phyloP scores from a whole-genome alignment of 2,329 filamentous ascomycete species.

The Ascochyta pisi region DNA sequence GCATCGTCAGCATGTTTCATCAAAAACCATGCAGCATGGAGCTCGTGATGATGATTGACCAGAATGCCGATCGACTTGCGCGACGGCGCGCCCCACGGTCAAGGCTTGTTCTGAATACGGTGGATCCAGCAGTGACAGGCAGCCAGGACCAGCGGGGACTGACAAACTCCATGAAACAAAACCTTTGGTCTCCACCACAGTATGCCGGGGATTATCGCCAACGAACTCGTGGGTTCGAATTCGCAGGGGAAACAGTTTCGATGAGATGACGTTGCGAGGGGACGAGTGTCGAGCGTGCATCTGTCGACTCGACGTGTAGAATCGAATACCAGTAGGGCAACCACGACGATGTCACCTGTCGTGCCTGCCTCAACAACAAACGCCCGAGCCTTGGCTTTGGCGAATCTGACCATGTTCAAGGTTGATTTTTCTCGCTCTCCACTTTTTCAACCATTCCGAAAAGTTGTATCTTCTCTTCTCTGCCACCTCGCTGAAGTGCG shows the following conservation, averaged over 20 bases:
- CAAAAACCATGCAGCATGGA: slow-evolving; percentile 12
- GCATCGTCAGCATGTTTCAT: slow-evolving; percentile 15
- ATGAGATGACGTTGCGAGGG: background rate
- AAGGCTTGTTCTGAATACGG: slow-evolving; percentile 17
- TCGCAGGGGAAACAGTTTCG: background rate
- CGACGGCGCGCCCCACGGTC: slow-evolving; percentile 11
- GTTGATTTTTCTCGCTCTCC: background rate
- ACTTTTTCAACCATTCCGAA: background rate
- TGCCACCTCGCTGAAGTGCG: background rate
- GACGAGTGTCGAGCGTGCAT: background rate
- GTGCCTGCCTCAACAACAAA: slow-evolving; percentile 1
- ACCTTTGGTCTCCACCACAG: slow-evolving; percentile 4
- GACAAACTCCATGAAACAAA: slow-evolving; percentile 9
- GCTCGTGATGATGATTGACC: slow-evolving; percentile 13
- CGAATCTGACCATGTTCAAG: background rate
- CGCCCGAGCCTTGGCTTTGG: slow-evolving; percentile 14
- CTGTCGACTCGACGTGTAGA: no score
- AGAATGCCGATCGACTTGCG: slow-evolving; percentile 4
- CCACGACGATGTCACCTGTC: background rate
- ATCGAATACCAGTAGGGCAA: no score
- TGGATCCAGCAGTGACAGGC: slow-evolving; percentile 7
- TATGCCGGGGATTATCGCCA: background rate
- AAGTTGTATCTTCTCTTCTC: background rate
- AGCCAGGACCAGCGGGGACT: slow-evolving; percentile 4
- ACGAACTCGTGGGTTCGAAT: slow-evolving; percentile 8